Evolutionary conservation across 495 filamentous ascomycete species (phyloP).

Genomic region (Penicillium angulare): DNA sequence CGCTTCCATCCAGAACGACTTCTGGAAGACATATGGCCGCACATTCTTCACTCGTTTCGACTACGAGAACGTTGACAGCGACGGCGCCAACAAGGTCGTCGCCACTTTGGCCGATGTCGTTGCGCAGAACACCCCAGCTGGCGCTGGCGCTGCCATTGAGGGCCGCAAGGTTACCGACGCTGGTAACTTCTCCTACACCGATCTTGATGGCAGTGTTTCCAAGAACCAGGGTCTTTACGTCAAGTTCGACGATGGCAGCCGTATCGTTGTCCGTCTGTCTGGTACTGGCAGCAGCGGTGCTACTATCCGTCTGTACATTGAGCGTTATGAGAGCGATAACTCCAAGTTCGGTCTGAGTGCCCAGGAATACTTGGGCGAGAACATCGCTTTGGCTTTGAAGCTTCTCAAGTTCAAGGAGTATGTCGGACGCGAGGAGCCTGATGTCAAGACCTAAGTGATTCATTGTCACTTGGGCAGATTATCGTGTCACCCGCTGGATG

Average conservation of each 20-base stretch:
- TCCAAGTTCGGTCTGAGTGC: conserved; percentile 73
- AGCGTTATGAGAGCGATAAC: conserved; percentile 80
- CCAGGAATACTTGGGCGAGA: conserved; percentile 91
- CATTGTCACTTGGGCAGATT: conserved; percentile 1
- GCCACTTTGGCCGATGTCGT: conserved; percentile 67
- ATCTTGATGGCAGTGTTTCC: conserved; percentile 91
- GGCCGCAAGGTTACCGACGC: conserved; percentile 84
- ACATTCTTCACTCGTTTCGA: conserved; percentile 99
- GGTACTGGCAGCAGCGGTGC: conserved; percentile 93
- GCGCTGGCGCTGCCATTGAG: conserved; percentile 61
- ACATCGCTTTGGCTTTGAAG: conserved; percentile 77
- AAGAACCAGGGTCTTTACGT: conserved; percentile 95
- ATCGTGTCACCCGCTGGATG: conserved; percentile 29
- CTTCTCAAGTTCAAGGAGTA: conserved; percentile 88
- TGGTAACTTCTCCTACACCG: conserved; percentile 95
- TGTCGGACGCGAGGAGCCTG: conserved; percentile 84
- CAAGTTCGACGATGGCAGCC: conserved; percentile 91
- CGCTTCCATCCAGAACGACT: conserved; percentile 90
- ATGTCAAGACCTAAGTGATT: conserved; percentile 92
- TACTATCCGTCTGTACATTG: conserved; percentile 93
- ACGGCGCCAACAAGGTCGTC: conserved; percentile 85
- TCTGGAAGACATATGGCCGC: conserved; percentile 94
- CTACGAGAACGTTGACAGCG: conserved; percentile 90
- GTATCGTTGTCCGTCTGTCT: conserved; percentile 89
- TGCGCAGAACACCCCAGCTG: conserved; percentile 72